Conservation (phyloP, 768 basidiomycete genomes). For the Mycena amicta region DNA sequence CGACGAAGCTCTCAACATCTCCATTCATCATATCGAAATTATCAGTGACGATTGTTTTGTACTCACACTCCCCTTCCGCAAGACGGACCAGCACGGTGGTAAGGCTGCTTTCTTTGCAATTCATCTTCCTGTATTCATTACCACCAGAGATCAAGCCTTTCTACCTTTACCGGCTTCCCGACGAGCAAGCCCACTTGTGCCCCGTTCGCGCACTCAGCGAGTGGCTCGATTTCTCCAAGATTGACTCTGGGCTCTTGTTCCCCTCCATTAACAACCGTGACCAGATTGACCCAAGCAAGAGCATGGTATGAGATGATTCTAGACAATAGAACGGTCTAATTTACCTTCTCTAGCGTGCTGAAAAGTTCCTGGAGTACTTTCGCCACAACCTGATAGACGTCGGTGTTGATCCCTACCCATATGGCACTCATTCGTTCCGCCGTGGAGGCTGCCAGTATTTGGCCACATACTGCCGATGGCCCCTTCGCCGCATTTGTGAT, state of each 20-base stretch:
- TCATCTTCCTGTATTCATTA: background rate
- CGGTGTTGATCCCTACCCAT: constrained; percentile 35
- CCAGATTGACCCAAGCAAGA: constrained; percentile 22
- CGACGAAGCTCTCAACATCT: constrained; percentile 39
- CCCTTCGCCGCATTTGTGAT: constrained; percentile 40
- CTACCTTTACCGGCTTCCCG: constrained; percentile 25
- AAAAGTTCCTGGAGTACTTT: constrained; percentile 41
- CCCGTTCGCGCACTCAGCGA: constrained; percentile 34
- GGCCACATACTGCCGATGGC: constrained; percentile 34
- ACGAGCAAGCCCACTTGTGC: constrained; percentile 34
- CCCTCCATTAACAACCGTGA: constrained; percentile 32
- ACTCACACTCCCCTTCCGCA: constrained; percentile 29
- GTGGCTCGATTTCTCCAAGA: constrained; percentile 28
- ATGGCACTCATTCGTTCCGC: constrained; percentile 45
- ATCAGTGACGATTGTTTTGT: constrained; percentile 12
- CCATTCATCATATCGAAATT: constrained; percentile 27
- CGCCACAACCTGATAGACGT: constrained; percentile 45
- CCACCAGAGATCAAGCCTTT: constrained; percentile 34
- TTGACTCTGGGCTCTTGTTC: constrained; percentile 36
- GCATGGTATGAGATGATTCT: constrained; percentile 25
- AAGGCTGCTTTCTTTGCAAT: background rate
- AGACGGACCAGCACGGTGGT: constrained; percentile 35
- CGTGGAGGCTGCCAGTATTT: constrained; percentile 45
- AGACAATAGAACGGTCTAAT: background rate
- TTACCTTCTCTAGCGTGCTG: constrained; percentile 32